These are phyloP conservation scores for Ilex aquifolium DNA, from an alignment of 257 asterid genomes.

Conservation along the genomic window DNA sequence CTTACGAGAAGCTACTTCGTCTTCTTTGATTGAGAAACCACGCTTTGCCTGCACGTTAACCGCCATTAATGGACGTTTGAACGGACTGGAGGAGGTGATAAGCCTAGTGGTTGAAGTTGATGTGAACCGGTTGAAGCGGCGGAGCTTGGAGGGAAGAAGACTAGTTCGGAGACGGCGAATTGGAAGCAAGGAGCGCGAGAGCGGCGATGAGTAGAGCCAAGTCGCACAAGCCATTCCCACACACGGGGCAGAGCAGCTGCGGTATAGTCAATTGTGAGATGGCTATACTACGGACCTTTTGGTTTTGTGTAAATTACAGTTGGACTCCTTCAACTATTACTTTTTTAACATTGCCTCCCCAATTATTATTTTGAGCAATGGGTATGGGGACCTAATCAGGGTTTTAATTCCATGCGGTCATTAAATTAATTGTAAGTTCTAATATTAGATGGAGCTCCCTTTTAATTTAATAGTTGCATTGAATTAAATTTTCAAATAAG, in stretches of 20 bases:
- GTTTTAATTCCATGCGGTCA: too few relatives aligned
- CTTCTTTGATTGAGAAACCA: slow-evolving; percentile 33
- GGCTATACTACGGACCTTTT: too few relatives aligned
- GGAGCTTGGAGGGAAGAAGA: slow-evolving; percentile 7
- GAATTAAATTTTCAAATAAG: too few relatives aligned
- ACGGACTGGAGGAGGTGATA: slow-evolving; percentile 13
- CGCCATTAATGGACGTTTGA: slow-evolving; percentile 14
- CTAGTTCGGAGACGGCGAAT: slow-evolving; percentile 20
- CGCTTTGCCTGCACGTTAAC: slow-evolving; percentile 62
- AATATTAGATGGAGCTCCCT: too few relatives aligned
- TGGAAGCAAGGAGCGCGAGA: slow-evolving; percentile 25
- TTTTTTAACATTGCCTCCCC: too few relatives aligned
- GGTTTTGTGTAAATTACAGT: too few relatives aligned
- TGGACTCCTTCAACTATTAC: too few relatives aligned
- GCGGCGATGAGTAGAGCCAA: slow-evolving; percentile 29
- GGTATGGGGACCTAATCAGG: too few relatives aligned
- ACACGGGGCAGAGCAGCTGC: not conserved
- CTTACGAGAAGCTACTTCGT: slow-evolving; percentile 59
- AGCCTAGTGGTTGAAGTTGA: slow-evolving; percentile 14
- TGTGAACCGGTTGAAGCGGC: slow-evolving; percentile 13
- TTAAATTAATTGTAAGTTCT: too few relatives aligned
- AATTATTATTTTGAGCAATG: too few relatives aligned
- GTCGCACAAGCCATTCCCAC: slow-evolving; percentile 44
- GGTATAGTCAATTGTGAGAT: not conserved
- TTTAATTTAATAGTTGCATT: too few relatives aligned